Base-by-base conservation (phyloP, 768 basidiomycete species). In the Psilocybe cyanescens region DNA sequence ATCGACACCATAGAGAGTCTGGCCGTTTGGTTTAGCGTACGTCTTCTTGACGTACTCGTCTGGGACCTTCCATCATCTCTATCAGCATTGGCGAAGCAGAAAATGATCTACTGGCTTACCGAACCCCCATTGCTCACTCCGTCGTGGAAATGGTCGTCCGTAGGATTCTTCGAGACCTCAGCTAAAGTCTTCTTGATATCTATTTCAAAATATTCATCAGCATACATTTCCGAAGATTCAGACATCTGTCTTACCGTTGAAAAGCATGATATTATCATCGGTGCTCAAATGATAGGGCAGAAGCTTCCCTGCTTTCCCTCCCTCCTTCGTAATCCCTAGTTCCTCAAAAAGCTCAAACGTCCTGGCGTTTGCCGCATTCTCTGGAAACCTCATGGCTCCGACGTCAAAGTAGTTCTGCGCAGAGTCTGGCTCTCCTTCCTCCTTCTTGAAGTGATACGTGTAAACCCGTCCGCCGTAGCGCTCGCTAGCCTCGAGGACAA, bases 311-410 rank as follows among this genome's bases (percentile, higher is more conserved):
- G 47, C 53, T 7, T 17, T 19, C 6, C 59, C 59, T 14, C 54
- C 53, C 51, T 49, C 46, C 16, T 48, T 41, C 35, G 53, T 60
- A 33, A 62, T 39, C 19, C 51, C 48, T 12, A 59, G 44, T 39
- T 57, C 39, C 59, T 61, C 46, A 54, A 60, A 61, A 41, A 62
- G 44, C 37, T 67, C 57, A 44, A 59, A 59, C 7, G 50, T 59
- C 49, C 48, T 57, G 5, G 59, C 35, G 14, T 59, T 59, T 58
- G 60, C 46, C 48, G 52, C 66, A 56, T 65, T 69, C 9, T 64
- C 33, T 11, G 76, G 77, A 58, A 70, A 78, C 41, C 76, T 72
- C 76, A 77, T 78, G 4, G 76, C 77, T 14, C 77, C 77, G 24
- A 75, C 59, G 33, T 70, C 69, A 29, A 57, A 64, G 29, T 62